Conservation (phyloP, 2,329 filamentous ascomycete species). For the Emmonsia crescens region DNA sequence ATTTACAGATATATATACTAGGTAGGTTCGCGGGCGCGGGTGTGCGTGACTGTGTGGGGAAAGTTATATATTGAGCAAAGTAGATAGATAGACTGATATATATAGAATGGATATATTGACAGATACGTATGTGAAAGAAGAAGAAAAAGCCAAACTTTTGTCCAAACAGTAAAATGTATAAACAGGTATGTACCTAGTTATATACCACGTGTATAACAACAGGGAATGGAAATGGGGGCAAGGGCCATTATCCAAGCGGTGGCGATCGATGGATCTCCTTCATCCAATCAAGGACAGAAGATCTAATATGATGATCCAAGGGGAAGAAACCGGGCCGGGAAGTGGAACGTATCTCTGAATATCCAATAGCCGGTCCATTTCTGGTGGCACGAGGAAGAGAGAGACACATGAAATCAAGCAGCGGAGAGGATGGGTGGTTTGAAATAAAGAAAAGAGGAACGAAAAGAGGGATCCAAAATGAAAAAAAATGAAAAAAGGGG, state of each 20-base stretch:
- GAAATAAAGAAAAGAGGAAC: too few species aligned
- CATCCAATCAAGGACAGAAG: not conserved
- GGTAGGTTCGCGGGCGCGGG: too few species aligned
- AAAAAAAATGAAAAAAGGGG: not conserved
- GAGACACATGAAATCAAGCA: not conserved
- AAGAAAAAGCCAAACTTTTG: too few species aligned
- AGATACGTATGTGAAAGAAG: too few species aligned
- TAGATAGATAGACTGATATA: too few species aligned
- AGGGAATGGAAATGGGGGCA: not conserved
- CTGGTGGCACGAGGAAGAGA: not conserved
- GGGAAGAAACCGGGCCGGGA: not conserved
- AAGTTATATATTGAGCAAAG: too few species aligned
- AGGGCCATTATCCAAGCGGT: not conserved
- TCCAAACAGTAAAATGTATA: too few species aligned
- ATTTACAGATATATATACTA: too few species aligned
- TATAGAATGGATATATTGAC: too few species aligned
- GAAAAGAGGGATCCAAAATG: not conserved
- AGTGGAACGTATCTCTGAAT: not conserved
- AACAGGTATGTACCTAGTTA: not conserved
- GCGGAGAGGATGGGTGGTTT: too few species aligned
- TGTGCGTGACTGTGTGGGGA: too few species aligned
- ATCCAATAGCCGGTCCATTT: not conserved
- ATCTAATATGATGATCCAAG: not conserved
- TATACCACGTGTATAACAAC: not conserved
- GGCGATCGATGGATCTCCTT: not conserved